Base-by-base conservation (phyloP, 805 yeast genomes). In the Wickerhamiella sergipiensis region DNA sequence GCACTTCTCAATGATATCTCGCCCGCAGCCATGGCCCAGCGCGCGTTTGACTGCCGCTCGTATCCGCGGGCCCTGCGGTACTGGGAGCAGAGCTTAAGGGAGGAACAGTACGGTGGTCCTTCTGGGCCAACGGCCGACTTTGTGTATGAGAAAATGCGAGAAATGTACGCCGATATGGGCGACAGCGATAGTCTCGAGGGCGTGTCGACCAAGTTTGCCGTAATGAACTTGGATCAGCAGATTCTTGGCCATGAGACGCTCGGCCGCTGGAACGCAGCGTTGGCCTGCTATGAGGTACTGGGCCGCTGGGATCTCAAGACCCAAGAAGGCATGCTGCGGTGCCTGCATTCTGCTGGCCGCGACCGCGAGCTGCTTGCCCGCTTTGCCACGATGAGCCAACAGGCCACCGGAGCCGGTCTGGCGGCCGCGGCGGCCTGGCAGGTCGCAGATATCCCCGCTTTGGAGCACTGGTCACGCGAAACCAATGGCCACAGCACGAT, bases 141-240 rank as follows among this genome's bases (percentile, higher is more conserved):
- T 3, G 52, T 64, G 2, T 57, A 61, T 29, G 52, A 59, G 10
- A 59, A 58, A 26, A 55, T 92, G n/a, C 87, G 86, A 58, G 74
- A 75, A 24, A 84, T 89, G 70, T 92, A 92, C 64, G 82, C 95
- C 7, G 83, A 79, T 52, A 78, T 92, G 47, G 90, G 87, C 59
- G 98, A 94, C 61, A 74, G 81, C 38, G 99, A 92, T 68, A 81
- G 95, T 0, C 71, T 92, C 31, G 89, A 85, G 61, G 99, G 98
- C 21, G 79, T 86, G 4, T 68, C 89, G 51, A 80, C 85, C 53
- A 75, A 75, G 53, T 82, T 85, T 57, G 79, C 67, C 2, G 75
- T 83, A 0, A 77, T 79, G 42, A 78, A 79, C 55, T 67, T 87
- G 44, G 75, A 78, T n/a, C 89, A 88, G 53, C 85, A 86, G 61